phyloP scores from a whole-genome alignment of 345 rosid species.

The Syzygium jambos region DNA sequence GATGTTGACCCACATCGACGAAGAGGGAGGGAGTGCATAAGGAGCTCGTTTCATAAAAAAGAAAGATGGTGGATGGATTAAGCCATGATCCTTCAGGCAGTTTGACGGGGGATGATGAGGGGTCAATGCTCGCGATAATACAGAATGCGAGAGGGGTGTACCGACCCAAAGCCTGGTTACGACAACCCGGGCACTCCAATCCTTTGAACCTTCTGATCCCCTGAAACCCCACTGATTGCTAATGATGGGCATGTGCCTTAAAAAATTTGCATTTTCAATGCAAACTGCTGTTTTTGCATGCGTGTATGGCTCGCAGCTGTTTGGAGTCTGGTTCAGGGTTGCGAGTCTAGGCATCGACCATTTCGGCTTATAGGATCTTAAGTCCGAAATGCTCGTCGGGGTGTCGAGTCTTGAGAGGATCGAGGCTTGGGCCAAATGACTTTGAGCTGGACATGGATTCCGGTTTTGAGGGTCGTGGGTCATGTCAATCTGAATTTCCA shows the following conservation, averaged over 20 bases:
- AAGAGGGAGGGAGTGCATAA: background rate
- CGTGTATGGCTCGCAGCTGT: no score
- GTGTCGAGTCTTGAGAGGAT: no score
- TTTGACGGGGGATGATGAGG: constrained; percentile 51
- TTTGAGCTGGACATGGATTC: background rate
- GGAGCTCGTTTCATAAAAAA: background rate
- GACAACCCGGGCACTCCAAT: constrained; percentile 42
- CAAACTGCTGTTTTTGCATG: no score
- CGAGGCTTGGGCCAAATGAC: background rate
- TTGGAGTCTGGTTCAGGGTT: no score
- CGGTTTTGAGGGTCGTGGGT: background rate
- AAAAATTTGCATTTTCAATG: no score
- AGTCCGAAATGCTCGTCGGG: no score
- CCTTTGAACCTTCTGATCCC: background rate
- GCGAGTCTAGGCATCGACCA: no score
- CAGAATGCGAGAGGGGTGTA: constrained; percentile 38
- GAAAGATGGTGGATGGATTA: accelerated
- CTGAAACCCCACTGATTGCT: background rate
- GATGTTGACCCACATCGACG: constrained; percentile 24
- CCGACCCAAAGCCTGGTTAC: constrained; percentile 39
- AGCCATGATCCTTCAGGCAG: constrained; percentile 47
- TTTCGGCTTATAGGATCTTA: no score
- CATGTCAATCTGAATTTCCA: no score
- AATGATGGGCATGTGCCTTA: no score
- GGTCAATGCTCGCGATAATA: constrained; percentile 14